Conservation (phyloP, 2,329 filamentous ascomycete species). For the Mycogone perniciosa region DNA sequence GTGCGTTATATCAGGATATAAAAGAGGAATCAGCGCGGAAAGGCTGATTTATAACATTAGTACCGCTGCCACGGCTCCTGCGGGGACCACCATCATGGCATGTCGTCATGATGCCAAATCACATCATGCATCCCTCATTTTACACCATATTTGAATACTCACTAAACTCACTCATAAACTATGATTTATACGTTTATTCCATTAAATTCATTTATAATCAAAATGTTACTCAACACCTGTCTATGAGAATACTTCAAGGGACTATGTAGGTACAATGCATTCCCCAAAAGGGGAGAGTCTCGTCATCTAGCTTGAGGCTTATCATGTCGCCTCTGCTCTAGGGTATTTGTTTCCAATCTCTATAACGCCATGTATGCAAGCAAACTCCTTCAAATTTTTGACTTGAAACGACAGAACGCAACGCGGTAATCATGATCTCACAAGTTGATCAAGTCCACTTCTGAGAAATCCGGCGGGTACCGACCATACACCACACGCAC, state of each 20-base stretch:
- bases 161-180: no score
- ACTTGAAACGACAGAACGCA: constrained; percentile 1
- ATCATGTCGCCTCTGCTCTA: not conserved
- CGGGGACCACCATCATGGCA: no score
- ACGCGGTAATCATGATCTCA: constrained; percentile 29
- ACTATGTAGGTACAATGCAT: not conserved
- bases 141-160: no score
- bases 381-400: not conserved
- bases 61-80: no score
- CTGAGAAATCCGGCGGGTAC: constrained; percentile 83
- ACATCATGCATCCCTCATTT: no score
- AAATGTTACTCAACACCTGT: not conserved
- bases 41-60: no score
- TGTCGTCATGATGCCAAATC: no score
- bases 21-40: no score
- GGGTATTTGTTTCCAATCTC: not conserved
- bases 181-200: no score
- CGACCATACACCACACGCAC: constrained; percentile 75
- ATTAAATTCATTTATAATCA: not conserved
- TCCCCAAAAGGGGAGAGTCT: not conserved
- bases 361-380: constrained; percentile 4
- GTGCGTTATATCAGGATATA: no score
- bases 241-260: no score
- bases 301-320: not conserved
- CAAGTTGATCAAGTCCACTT: constrained; percentile 78